A percentile compares a stretch with the other conserved stretches of the same genome.
phyloP scores from a whole-genome alignment of 495 filamentous ascomycete genomes.

The Hypoxylon fragiforme region DNA sequence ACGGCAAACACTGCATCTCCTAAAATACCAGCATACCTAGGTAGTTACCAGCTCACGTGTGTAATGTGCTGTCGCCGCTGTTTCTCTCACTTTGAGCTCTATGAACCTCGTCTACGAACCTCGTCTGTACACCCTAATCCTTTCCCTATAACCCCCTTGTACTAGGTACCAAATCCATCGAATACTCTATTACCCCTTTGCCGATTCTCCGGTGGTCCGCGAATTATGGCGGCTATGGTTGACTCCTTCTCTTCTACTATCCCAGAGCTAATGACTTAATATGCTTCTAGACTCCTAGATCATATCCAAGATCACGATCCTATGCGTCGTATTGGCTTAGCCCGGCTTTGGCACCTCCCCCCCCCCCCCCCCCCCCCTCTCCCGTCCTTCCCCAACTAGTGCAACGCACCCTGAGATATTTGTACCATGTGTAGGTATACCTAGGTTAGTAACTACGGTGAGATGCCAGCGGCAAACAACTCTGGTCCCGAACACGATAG shows the following conservation, averaged over 20 bases:
- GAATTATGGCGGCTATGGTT: neutral
- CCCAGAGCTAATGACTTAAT: slow-evolving; percentile 10
- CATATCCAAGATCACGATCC: slow-evolving; percentile 32
- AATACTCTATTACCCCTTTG: neutral
- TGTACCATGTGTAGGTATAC: too few relatives aligned
- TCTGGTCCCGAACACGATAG: too few relatives aligned
- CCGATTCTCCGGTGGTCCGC: neutral
- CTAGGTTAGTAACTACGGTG: neutral
- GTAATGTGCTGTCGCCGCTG: neutral
- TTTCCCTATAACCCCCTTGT: neutral
- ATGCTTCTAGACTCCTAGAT: slow-evolving; percentile 6
- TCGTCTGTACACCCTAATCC: neutral
- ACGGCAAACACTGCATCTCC: too few relatives aligned
- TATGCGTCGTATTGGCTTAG: slow-evolving; percentile 26
- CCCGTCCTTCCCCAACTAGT: slow-evolving; percentile 3
- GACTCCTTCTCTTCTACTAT: too few relatives aligned
- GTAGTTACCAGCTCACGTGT: neutral
- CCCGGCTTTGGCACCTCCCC: slow-evolving; percentile 5
- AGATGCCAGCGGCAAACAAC: too few relatives aligned
- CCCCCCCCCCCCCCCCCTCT: too few relatives aligned
- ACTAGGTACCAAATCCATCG: neutral
- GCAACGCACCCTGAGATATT: slow-evolving; percentile 8
- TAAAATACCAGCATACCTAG: too few relatives aligned
- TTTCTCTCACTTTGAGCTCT: neutral
- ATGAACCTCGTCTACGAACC: too few relatives aligned